A percentile compares a stretch with the other conserved stretches of the same genome.
Conservation (phyloP, 2,329 filamentous ascomycete species). For the Penicillium sclerotigenum region DNA sequence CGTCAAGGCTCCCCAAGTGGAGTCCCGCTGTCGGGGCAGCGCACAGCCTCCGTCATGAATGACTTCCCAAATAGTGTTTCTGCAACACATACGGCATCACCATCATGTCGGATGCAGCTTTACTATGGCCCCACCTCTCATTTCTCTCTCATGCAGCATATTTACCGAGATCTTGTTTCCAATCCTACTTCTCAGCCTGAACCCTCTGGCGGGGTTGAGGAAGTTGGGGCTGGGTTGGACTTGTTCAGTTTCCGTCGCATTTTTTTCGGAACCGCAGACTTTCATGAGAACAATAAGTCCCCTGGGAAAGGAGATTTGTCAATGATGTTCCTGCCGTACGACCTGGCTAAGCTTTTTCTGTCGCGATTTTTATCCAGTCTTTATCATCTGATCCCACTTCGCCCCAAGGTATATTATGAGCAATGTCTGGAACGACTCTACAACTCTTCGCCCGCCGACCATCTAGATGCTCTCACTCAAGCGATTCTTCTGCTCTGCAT, state of each 20-base stretch:
- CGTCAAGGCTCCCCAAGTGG: constrained; percentile 16
- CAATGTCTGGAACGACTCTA: constrained; percentile 39
- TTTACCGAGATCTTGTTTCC: constrained; percentile 35
- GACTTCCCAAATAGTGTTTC: constrained; percentile 46
- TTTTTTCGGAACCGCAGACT: constrained; percentile 43
- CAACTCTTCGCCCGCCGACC: constrained; percentile 27
- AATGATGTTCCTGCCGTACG: constrained; percentile 41
- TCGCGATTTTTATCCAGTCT: constrained; percentile 43
- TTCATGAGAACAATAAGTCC: constrained; percentile 27
- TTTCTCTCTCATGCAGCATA: constrained; percentile 44
- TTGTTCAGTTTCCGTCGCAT: constrained; percentile 39
- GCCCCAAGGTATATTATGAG: constrained; percentile 36
- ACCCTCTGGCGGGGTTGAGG: constrained; percentile 35
- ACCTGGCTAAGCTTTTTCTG: constrained; percentile 39
- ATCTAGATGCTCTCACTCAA: constrained; percentile 36
- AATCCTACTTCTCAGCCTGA: constrained; percentile 16
- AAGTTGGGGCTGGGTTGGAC: constrained; percentile 39
- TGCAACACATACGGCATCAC: constrained; percentile 46
- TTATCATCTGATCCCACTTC: constrained; percentile 40
- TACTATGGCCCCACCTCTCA: constrained; percentile 50
- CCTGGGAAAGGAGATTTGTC: constrained; percentile 24
- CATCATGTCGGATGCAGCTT: constrained; percentile 45
- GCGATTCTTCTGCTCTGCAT: constrained; percentile 41
- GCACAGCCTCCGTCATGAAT: constrained; percentile 22
- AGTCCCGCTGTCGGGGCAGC: constrained; percentile 14